Conservation (phyloP, 331 rosid genomes). For the Erythrophleum ivorense region DNA sequence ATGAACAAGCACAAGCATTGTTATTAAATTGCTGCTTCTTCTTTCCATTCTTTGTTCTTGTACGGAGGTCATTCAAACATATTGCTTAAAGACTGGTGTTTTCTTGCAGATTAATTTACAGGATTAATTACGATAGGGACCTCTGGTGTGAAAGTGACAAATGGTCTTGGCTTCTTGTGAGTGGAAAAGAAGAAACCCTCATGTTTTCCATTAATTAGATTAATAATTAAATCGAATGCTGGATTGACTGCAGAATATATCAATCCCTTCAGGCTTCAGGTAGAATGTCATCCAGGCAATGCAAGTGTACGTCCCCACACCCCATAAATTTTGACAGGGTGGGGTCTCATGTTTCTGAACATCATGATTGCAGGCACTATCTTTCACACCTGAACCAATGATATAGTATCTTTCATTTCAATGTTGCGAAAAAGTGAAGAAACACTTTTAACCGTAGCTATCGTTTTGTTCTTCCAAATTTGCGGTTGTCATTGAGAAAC, state of each 20-base stretch:
- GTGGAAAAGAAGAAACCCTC: slow-evolving; percentile 19
- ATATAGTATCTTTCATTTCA: slow-evolving; percentile 31
- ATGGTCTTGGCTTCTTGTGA: too few relatives aligned
- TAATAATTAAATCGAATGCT: slow-evolving; percentile 28
- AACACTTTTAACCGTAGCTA: slow-evolving; percentile 33
- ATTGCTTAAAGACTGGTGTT: too few relatives aligned
- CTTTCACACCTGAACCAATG: slow-evolving; percentile 42
- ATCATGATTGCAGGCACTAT: slow-evolving; percentile 46
- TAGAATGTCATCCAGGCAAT: not conserved
- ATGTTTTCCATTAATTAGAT: not conserved
- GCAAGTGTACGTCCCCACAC: not conserved
- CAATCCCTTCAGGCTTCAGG: slow-evolving; percentile 6
- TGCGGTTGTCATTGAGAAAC: slow-evolving; percentile 22
- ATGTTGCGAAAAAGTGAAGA: slow-evolving; percentile 33
- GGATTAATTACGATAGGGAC: not conserved
- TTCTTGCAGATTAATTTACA: too few relatives aligned
- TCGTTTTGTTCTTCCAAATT: slow-evolving; percentile 39
- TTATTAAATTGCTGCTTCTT: not conserved
- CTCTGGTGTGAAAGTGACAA: slow-evolving; percentile 15
- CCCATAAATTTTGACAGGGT: slow-evolving; percentile 29
- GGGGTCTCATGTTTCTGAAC: slow-evolving; percentile 36
- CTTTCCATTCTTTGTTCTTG: not conserved
- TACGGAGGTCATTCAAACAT: too few relatives aligned
- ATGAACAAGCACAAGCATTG: not conserved
- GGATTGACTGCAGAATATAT: slow-evolving; percentile 32